Base-by-base conservation (phyloP, 106 monocot species). In the Phalaenopsis aphrodite region DNA sequence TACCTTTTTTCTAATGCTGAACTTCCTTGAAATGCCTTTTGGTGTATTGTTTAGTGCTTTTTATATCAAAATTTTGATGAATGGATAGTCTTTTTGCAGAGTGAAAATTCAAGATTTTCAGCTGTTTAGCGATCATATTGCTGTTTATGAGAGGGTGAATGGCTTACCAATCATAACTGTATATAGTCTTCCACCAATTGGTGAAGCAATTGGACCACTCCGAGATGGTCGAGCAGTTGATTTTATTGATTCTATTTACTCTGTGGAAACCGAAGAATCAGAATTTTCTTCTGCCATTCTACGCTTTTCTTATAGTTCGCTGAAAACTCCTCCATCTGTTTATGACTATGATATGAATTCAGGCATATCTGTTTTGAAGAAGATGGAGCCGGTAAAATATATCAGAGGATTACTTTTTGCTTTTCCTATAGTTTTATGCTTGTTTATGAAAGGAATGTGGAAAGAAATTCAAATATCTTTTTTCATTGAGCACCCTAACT, bases 281-380 rank as follows among this genome's bases (percentile, higher is more conserved):
- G 74, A 87, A 67, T 92, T 81, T 83, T 82, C 78, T 79, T 87
- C 92, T 45, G 81, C 65, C 58, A 85, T 92, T 86, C 56, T 92
- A 52, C 84, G 89, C 8, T 92, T 78, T 83, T 83, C 83, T 58
- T 92, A 92, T 85, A 92, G 92, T 76, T 92, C 92, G 19, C 77
- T 92, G 89, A 89, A 64, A 72, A 89, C 85, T 21, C 92, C 92
- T 45, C 78, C 57, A 68, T 89, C 87, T 69, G 76, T 89, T 38
- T 92, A 87, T 84, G 92, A 92, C 78, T 86, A 89, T 84, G 92
- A 89, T 78, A 89, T 89, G 92, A 82, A 89, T 36, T 80, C 76
- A 19, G 82, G 87, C n/a, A 75, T 83, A 71, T 87, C 92, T 84
- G 87, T 87, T 75, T 68, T 92, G 16, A 92, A 92, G 82, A 92